phyloP scores from a whole-genome alignment of 768 basidiomycete species.

The Leucocoprinus sp. region DNA sequence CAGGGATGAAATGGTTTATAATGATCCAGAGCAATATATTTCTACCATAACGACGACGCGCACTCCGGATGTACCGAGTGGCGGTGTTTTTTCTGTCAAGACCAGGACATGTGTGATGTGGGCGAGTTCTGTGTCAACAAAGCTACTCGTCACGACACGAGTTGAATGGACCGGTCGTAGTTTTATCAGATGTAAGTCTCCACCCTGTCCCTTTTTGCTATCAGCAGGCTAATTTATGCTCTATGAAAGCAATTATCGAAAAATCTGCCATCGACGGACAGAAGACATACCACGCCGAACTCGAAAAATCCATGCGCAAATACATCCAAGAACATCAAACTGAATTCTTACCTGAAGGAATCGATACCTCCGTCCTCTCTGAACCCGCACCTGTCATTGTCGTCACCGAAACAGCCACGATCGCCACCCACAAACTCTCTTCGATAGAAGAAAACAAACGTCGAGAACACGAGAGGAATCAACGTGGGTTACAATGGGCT shows the following conservation, averaged over 20 bases:
- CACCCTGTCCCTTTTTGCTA: neutral
- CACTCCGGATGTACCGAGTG: constrained; percentile 93
- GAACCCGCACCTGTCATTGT: constrained; percentile 4
- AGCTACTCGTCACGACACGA: constrained; percentile 78
- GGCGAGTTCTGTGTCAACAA: constrained; percentile 73
- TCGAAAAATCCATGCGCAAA: constrained; percentile 75
- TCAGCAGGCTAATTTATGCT: neutral
- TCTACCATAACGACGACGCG: constrained; percentile 81
- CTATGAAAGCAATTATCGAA: constrained; percentile 98
- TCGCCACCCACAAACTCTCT: constrained; percentile 15
- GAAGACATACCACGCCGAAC: constrained; percentile 73
- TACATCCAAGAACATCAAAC: constrained; percentile 87
- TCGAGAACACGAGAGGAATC: constrained; percentile 62
- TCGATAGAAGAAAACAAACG: constrained; percentile 43
- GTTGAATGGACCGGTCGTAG: constrained; percentile 96
- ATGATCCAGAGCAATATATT: constrained; percentile 80
- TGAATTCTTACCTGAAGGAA: constrained; percentile 83
- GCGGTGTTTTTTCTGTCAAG: constrained; percentile 88
- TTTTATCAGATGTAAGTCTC: constrained; percentile 78
- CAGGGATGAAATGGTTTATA: constrained; percentile 71
- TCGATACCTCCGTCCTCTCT: constrained; percentile 46
- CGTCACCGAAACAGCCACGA: constrained; percentile 10
- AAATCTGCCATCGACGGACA: constrained; percentile 88
- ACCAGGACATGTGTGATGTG: constrained; percentile 93
- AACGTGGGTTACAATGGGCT: constrained; percentile 78